These are phyloP conservation scores for Epichloe scottii DNA, from an alignment of 2,329 filamentous ascomycete species.

Conservation along the genomic window DNA sequence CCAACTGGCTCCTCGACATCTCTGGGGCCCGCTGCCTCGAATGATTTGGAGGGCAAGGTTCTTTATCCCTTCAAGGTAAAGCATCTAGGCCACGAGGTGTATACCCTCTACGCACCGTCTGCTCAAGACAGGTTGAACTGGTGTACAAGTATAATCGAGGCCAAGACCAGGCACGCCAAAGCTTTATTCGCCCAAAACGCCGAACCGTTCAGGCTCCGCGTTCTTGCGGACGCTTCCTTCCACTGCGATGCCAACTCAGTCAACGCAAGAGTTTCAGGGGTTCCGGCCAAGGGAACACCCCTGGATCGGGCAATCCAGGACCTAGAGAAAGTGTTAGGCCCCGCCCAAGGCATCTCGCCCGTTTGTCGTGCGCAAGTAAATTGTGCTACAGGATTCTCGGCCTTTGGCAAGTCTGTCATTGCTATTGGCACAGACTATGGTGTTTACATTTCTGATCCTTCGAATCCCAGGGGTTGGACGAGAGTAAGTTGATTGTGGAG, in stretches of 20 bases:
- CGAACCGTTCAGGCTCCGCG: constrained; percentile 83
- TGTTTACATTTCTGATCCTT: constrained; percentile 77
- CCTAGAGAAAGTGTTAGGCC: constrained; percentile 66
- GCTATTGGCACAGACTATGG: constrained; percentile 93
- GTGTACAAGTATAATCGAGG: constrained; percentile 88
- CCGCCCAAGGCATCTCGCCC: constrained; percentile 56
- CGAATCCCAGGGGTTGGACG: constrained; percentile 82
- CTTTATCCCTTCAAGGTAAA: constrained; percentile 93
- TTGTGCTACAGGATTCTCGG: constrained; percentile 81
- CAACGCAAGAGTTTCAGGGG: constrained; percentile 47
- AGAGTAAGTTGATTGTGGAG: constrained; percentile 44
- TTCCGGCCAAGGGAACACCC: constrained; percentile 81
- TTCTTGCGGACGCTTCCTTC: constrained; percentile 88
- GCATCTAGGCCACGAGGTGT: constrained; percentile 86
- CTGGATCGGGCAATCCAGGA: constrained; percentile 83
- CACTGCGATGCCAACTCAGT: constrained; percentile 56
- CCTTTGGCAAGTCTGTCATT: constrained; percentile 73
- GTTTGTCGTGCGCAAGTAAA: constrained; percentile 82
- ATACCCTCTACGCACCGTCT: constrained; percentile 76
- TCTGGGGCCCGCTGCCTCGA: constrained; percentile 32
- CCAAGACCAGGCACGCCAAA: constrained; percentile 85
- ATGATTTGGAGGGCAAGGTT: constrained; percentile 68
- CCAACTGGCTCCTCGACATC: constrained; percentile 56
- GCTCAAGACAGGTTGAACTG: constrained; percentile 69
- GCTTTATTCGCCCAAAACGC: constrained; percentile 85